These are phyloP conservation scores for Phytophthora melonis DNA, from an alignment of 352 stramenopile genomes.

Conservation along the genomic window DNA sequence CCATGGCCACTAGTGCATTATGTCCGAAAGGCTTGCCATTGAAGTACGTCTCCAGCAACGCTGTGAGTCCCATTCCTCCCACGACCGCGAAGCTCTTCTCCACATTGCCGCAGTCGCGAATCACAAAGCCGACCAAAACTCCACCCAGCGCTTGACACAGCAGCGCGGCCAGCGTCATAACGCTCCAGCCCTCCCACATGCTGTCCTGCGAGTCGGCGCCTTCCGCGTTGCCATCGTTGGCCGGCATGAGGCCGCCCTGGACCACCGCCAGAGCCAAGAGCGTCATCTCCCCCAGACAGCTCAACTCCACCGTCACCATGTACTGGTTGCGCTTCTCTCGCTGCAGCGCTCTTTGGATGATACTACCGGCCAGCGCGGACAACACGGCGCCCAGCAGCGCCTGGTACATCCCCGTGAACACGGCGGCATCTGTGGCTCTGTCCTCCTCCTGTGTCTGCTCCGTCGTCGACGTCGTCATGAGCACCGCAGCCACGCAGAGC, in stretches of 20 bases:
- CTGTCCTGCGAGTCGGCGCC: conserved; percentile 25
- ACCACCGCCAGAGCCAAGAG: conserved; percentile 61
- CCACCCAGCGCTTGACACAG: conserved; percentile 77
- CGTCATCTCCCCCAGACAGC: conserved; percentile 70
- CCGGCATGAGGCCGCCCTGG: conserved; percentile 24
- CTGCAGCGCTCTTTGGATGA: conserved; percentile 83
- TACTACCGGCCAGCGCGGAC: conserved; percentile 76
- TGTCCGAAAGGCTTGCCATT: conserved; percentile 78
- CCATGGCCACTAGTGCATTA: conserved; percentile 64
- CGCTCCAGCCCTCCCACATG: conserved; percentile 80
- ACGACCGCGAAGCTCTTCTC: conserved; percentile 89
- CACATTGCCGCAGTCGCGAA: conserved; percentile 87
- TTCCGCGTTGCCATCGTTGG: conserved; percentile 9
- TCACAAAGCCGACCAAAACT: conserved; percentile 84
- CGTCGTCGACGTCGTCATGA: conserved; percentile 67
- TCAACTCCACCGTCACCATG: conserved; percentile 85
- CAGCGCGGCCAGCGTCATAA: conserved; percentile 68
- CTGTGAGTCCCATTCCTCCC: conserved; percentile 82
- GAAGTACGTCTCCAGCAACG: conserved; percentile 69
- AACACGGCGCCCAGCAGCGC: conserved; percentile 77
- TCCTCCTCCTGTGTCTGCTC: conserved; percentile 10
- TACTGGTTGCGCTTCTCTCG: conserved; percentile 77
- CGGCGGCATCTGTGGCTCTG: conserved; percentile 47
- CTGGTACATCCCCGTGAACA: conserved; percentile 78
- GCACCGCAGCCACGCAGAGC: conserved; percentile 73